Evolutionary conservation across 345 rosid species (phyloP).

Genomic region (Pseudoturritis turrita): DNA sequence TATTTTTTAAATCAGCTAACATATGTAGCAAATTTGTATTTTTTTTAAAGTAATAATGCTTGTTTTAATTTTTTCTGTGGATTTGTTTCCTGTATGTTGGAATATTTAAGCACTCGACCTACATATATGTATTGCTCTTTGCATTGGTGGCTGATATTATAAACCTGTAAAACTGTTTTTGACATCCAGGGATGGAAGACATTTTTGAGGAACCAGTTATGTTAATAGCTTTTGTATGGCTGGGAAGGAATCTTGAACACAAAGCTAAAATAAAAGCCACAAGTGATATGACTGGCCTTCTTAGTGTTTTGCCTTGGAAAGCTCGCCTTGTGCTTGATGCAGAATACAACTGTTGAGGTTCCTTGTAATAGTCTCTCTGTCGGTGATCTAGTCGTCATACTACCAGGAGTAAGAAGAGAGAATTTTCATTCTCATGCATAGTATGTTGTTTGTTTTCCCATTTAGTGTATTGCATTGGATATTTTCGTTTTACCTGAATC

Average conservation of each 20-base stretch:
- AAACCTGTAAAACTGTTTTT: constrained; percentile 21
- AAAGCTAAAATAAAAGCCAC: constrained; percentile 96
- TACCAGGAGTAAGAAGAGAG: constrained; percentile 82
- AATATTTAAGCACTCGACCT: neutral
- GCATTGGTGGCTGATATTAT: constrained; percentile 12
- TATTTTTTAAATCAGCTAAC: neutral
- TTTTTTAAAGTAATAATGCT: neutral
- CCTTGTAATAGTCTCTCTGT: constrained; percentile 78
- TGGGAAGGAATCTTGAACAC: constrained; percentile 98
- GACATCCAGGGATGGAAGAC: constrained; percentile 88
- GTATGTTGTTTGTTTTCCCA: constrained; percentile 11
- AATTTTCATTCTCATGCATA: constrained; percentile 21
- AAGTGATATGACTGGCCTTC: constrained; percentile 96
- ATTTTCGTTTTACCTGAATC: too few relatives aligned
- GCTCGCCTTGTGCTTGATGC: constrained; percentile 80
- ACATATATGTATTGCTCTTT: constrained; percentile 2
- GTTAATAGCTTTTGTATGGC: constrained; percentile 88
- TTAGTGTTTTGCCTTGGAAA: constrained; percentile 79
- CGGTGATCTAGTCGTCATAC: constrained; percentile 80
- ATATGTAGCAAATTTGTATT: too few relatives aligned
- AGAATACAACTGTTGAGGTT: constrained; percentile 67
- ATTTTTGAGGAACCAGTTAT: constrained; percentile 93
- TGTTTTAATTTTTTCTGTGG: neutral
- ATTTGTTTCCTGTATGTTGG: neutral
- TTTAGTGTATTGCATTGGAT: constrained; percentile 9